phyloP scores from a whole-genome alignment of 2,329 filamentous ascomycete genomes.

The Penicillium freii region DNA sequence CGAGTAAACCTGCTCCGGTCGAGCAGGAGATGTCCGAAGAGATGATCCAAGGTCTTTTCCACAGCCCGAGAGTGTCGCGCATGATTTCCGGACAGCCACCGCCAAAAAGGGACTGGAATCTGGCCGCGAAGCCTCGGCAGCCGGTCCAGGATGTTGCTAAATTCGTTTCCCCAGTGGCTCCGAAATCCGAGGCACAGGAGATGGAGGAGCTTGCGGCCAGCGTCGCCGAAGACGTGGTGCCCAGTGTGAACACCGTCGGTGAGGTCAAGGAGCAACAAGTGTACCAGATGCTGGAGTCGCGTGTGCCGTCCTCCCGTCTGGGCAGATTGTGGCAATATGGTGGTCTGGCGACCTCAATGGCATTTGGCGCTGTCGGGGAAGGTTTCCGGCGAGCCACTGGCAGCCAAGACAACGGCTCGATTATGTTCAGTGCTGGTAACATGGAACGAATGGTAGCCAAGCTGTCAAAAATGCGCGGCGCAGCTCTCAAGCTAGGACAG shows the following conservation, averaged over 20 bases:
- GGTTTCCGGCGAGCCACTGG: conserved; percentile 77
- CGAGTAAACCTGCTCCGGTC: conserved; percentile 30
- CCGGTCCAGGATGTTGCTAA: neutral
- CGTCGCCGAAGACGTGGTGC: conserved; percentile 43
- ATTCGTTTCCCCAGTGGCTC: neutral
- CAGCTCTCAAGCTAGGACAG: conserved; percentile 93
- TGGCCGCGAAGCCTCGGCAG: conserved; percentile 1
- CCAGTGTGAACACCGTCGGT: conserved; percentile 15
- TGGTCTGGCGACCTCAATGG: conserved; percentile 90
- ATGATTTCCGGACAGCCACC: conserved; percentile 51
- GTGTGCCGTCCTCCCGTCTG: conserved; percentile 82
- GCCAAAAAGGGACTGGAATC: conserved; percentile 18
- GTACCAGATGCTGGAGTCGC: conserved; percentile 81
- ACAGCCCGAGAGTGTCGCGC: conserved; percentile 57
- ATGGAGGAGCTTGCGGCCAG: conserved; percentile 49
- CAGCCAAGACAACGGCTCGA: conserved; percentile 64
- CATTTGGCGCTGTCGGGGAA: conserved; percentile 86
- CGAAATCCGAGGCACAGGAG: conserved; percentile 35
- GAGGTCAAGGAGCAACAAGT: conserved; percentile 33
- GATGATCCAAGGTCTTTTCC: conserved; percentile 61
- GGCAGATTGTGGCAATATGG: conserved; percentile 93
- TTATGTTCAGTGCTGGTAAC: conserved; percentile 84
- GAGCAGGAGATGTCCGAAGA: conserved; percentile 55
- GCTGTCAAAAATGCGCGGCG: conserved; percentile 92
- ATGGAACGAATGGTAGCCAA: conserved; percentile 92